These are phyloP conservation scores for Parmales sp. DNA, from an alignment of 108 stramenopile species.

Conservation along the genomic window DNA sequence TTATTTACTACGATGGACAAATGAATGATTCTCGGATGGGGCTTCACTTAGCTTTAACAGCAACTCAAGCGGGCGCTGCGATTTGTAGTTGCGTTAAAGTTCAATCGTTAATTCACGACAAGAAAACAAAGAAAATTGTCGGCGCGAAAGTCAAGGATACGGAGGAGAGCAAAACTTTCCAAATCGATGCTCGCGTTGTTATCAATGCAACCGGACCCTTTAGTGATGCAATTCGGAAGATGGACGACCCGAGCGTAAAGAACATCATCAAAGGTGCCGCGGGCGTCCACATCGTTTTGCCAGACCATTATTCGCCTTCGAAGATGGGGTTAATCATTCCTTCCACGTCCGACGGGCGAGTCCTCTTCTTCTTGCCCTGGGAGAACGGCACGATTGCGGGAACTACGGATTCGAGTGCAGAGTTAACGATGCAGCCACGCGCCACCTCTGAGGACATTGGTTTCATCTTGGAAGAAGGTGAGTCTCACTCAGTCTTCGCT, in stretches of 20 bases:
- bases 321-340: conserved; percentile 51
- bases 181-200: conserved; percentile 29
- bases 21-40: conserved; percentile 50
- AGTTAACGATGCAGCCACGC: not conserved
- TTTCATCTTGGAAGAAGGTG: not conserved
- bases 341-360: conserved; percentile 53
- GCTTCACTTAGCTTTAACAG: conserved; percentile 45
- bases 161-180: conserved; percentile 25
- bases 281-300: conserved; percentile 55
- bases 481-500: not conserved
- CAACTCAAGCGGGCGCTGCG: conserved; percentile 45
- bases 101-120: conserved; percentile 27
- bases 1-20: conserved; percentile 55
- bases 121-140: not conserved
- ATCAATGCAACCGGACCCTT: conserved; percentile 54
- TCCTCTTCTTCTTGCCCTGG: conserved; percentile 65
- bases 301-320: conserved; percentile 46
- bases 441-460: not conserved
- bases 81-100: conserved; percentile 33
- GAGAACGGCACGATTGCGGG: conserved; percentile 42
- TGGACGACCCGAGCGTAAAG: conserved; percentile 15
- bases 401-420: conserved; percentile 39
- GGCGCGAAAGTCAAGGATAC: conserved; percentile 17
- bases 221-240: conserved; percentile 31
- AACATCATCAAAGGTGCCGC: conserved; percentile 24